Percentiles rank a stretch among this genome's conserved stretches.
Conservation (phyloP, 2,329 filamentous ascomycete genomes). For the Alternaria arborescens region DNA sequence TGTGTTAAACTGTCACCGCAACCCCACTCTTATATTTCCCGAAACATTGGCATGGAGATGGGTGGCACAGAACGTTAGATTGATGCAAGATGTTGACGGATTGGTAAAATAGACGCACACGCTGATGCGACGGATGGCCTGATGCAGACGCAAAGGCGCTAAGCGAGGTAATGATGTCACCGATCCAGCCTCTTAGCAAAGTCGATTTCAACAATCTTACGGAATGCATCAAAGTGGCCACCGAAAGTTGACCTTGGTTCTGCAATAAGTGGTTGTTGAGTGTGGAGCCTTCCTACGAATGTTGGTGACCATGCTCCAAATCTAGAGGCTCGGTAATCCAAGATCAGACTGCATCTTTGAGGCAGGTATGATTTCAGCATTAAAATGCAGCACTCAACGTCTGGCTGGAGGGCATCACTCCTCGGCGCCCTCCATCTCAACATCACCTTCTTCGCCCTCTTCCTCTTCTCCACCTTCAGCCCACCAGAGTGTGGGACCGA, state of each 20-base stretch:
- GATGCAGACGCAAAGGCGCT: neutral
- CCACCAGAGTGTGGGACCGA: conserved; percentile 61
- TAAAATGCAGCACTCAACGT: too few relatives aligned
- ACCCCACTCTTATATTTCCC: neutral
- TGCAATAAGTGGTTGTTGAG: too few relatives aligned
- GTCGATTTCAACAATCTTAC: too few relatives aligned
- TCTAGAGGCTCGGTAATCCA: too few relatives aligned
- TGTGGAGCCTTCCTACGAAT: too few relatives aligned
- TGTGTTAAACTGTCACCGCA: neutral
- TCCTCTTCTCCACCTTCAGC: conserved; percentile 39
- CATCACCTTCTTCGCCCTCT: conserved; percentile 38
- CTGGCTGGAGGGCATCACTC: conserved; percentile 15
- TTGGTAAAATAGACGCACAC: neutral
- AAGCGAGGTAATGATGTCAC: conserved; percentile 1
- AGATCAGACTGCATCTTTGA: too few relatives aligned
- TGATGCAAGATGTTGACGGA: neutral
- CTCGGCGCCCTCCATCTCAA: conserved; percentile 38
- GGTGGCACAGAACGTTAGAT: neutral
- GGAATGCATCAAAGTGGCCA: too few relatives aligned
- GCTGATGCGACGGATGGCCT: neutral
- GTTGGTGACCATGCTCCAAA: too few relatives aligned
- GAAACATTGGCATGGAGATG: neutral
- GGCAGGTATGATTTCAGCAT: too few relatives aligned
- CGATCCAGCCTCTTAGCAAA: neutral
- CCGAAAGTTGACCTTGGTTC: too few relatives aligned